Conservation (phyloP, 2,329 filamentous ascomycete genomes). For the Trichoderma sp. region DNA sequence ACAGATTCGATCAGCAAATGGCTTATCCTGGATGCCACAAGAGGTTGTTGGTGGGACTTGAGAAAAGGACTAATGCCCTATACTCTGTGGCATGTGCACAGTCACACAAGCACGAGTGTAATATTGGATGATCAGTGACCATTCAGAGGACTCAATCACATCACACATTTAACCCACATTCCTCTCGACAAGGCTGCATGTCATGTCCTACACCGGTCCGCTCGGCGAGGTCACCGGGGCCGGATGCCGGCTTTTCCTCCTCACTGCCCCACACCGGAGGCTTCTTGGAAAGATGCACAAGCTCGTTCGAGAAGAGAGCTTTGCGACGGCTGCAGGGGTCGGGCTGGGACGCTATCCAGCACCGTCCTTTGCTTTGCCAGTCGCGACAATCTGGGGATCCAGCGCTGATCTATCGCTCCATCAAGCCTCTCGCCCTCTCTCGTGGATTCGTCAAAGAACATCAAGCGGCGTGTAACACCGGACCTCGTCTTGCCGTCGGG, state of each 20-base stretch:
- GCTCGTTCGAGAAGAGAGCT: not conserved
- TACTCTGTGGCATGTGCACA: not conserved
- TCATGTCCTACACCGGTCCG: conserved; percentile 10
- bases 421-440: not conserved
- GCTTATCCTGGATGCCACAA: not conserved
- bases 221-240: conserved; percentile 20
- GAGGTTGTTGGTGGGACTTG: not conserved
- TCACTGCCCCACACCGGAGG: conserved; percentile 13
- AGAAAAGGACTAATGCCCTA: not conserved
- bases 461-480: not conserved
- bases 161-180: not conserved
- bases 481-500: not conserved
- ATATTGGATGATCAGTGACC: not conserved
- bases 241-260: conserved; percentile 12
- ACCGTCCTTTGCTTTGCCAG: not conserved
- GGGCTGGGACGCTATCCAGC: not conserved
- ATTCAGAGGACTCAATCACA: not conserved
- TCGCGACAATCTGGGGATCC: not conserved
- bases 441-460: not conserved
- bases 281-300: not conserved
- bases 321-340: conserved; percentile 24
- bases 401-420: conserved; percentile 1
- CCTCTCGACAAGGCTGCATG: not conserved
- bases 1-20: not conserved
- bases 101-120: not conserved